Evolutionary conservation across 768 basidiomycete species (phyloP), one percentile per base, ranked within the genome.

Genomic region (Lentinus brumalis): DNA sequence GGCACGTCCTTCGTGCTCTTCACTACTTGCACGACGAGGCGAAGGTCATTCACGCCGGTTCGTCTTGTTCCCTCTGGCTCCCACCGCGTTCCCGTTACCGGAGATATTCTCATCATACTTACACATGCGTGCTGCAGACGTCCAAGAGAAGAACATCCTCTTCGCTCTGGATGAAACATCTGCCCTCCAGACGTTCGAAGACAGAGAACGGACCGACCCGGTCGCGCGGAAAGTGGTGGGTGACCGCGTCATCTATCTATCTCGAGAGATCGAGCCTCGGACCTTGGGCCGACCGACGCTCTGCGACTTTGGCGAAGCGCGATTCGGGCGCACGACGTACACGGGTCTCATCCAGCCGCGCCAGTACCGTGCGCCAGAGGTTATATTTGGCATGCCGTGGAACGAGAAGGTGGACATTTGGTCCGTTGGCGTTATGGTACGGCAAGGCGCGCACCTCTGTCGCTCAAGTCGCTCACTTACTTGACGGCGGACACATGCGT

Each of bases 341-440:
- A 50, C 46, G 29, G 44, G n/a, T 16, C 12, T 26, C 30, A 70
- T 71, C 51, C 71, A 73, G 56, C 73, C 74, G 31, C 31, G 53
- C 50, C 51, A 29, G 2, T 72, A 71, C 58, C 70, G 74, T 11
- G 66, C 72, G 10, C 73, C 71, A 18, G 74, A 75, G 54, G 69
- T 75, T 16, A 63, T 73, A 50, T 59, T 75, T 9, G 46, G 58
- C 9, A 39, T 69, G 6, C 67, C 69, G 11, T 75, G 73, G 74
- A 51, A 62, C 42, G 44, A 63, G 38, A 57, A 58, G 30, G 67
- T 71, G 5, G 74, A 75, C 60, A 69, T 75, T n/a, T 75, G 74
- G 73, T 74, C 67, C 57, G 38, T 73, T 29, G 74, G 69, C 6
- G 62, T 66, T 32, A 52, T 72, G 68, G 74, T 74, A 49, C 7